These are phyloP conservation scores for Populus nigra DNA, from an alignment of 345 rosid genomes.

Conservation along the genomic window DNA sequence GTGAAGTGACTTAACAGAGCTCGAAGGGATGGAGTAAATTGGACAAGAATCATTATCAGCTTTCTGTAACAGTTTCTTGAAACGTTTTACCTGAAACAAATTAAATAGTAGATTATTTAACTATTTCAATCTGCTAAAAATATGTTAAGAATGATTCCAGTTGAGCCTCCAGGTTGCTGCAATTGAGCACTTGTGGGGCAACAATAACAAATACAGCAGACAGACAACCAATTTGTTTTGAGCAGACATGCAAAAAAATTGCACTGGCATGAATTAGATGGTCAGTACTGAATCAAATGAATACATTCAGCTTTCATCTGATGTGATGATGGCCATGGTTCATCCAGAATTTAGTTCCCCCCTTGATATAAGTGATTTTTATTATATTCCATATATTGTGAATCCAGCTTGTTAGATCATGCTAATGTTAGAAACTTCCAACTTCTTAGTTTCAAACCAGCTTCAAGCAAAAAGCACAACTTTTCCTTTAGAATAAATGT, in stretches of 20 bases:
- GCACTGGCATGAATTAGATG: neutral
- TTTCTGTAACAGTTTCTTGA: conserved; percentile 67
- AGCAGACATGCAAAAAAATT: neutral
- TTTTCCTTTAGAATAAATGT: neutral
- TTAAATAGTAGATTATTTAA: neutral
- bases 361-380: neutral
- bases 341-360: neutral
- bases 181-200: neutral
- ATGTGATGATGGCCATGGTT: neutral
- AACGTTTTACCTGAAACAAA: conserved; percentile 67
- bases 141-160: neutral
- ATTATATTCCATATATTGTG: neutral
- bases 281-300: neutral
- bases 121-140: neutral
- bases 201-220: too few relatives aligned
- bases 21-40: conserved; percentile 43
- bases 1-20: conserved; percentile 49
- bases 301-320: neutral
- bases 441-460: neutral
- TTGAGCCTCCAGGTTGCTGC: neutral
- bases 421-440: neutral
- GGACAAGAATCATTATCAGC: conserved; percentile 65
- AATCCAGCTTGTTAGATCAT: too few relatives aligned
- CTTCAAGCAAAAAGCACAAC: neutral
- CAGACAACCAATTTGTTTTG: too few relatives aligned